Evolutionary conservation across 2,329 filamentous ascomycete genomes (phyloP).

Genomic region (Fusarium napiforme): DNA sequence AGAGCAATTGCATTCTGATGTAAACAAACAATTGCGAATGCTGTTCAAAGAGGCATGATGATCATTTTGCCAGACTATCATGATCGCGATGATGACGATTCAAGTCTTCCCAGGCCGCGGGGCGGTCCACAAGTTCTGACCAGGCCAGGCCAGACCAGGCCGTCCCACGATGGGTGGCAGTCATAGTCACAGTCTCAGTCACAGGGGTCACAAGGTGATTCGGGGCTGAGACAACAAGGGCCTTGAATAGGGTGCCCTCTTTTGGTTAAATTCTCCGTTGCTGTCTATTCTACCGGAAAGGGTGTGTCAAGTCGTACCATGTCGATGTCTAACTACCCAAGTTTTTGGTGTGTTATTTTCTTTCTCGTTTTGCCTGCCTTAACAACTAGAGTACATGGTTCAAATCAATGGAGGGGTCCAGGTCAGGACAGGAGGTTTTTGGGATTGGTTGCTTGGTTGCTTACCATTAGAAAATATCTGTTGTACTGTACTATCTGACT

Average conservation of each 20-base stretch:
- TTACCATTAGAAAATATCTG: constrained; percentile 12
- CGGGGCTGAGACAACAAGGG: constrained; percentile 29
- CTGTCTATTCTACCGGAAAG: constrained; percentile 7
- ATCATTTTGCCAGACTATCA: constrained; percentile 10
- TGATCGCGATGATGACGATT: constrained; percentile 15
- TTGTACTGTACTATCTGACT: constrained; percentile 13
- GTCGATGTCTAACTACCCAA: not conserved
- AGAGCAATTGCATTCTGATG: constrained; percentile 88
- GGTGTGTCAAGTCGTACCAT: constrained; percentile 17
- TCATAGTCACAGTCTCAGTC: constrained; percentile 8
- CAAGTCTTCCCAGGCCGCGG: constrained; percentile 18
- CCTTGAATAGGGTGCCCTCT: constrained; percentile 16
- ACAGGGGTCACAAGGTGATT: constrained; percentile 25
- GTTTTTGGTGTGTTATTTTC: constrained; percentile 1
- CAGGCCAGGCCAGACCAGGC: constrained; percentile 1
- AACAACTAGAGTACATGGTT: constrained; percentile 37
- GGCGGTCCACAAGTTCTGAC: constrained; percentile 29
- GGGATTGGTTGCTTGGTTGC: constrained; percentile 1
- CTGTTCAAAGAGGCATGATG: not conserved
- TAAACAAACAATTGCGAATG: constrained; percentile 52
- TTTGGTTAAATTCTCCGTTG: constrained; percentile 35
- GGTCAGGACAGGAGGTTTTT: constrained; percentile 3
- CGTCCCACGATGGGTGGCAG: constrained; percentile 23
- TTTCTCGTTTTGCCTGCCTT: constrained; percentile 25
- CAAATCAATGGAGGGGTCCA: constrained; percentile 23